Conservation (phyloP, 257 asterid species). For the Jasminum sambac region DNA sequence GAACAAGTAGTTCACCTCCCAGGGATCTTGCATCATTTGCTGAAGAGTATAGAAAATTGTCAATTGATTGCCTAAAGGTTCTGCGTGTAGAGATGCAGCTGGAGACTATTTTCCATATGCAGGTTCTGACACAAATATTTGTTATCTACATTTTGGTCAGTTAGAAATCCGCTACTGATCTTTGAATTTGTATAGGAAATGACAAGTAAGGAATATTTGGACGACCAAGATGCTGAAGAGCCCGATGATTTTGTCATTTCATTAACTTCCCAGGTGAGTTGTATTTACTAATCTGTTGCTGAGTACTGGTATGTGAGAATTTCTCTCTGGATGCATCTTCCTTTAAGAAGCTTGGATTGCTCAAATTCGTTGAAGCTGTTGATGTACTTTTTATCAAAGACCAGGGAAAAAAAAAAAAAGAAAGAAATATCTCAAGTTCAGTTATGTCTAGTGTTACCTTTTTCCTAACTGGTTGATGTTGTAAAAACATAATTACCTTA, state of each 20-base stretch:
- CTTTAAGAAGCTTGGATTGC: neutral
- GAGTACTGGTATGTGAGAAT: conserved; percentile 12
- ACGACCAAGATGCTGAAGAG: conserved; percentile 98
- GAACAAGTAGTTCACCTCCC: conserved; percentile 60
- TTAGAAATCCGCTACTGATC: conserved; percentile 23
- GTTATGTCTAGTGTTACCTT: conserved; percentile 6
- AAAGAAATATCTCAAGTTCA: neutral
- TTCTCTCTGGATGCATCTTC: conserved; percentile 17
- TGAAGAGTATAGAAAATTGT: conserved; percentile 90
- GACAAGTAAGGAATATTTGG: conserved; percentile 85
- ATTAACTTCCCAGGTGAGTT: conserved; percentile 80
- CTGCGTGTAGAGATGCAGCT: conserved; percentile 91
- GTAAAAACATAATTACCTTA: neutral
- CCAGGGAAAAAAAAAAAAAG: too few relatives aligned
- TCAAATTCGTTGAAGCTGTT: conserved; percentile 5
- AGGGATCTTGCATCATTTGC: conserved; percentile 87
- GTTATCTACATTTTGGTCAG: conserved; percentile 19
- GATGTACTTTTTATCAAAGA: neutral
- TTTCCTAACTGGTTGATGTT: conserved; percentile 11
- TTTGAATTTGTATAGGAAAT: conserved; percentile 60
- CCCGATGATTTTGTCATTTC: conserved; percentile 97
- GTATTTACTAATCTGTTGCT: conserved; percentile 18
- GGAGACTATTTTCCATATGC: conserved; percentile 95
- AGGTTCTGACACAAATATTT: conserved; percentile 48
- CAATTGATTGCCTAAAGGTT: conserved; percentile 97